These are phyloP conservation scores for Cryptosporidium parvum DNA, from an alignment of 169 alveolate genomes.

Conservation along the genomic window DNA sequence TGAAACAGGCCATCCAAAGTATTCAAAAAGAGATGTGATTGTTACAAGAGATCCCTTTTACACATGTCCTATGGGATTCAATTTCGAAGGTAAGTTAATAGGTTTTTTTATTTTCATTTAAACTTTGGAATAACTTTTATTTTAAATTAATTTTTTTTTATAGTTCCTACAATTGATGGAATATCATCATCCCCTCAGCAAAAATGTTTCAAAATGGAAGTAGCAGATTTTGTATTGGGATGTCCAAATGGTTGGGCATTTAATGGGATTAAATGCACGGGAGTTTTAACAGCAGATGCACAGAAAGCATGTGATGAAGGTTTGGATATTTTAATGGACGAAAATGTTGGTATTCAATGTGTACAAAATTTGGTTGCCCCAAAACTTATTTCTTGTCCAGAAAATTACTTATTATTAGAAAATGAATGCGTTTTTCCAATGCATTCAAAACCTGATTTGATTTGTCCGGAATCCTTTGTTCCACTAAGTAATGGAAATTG, in stretches of 20 bases:
- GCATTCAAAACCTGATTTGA: constrained; percentile 69
- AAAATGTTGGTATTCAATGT: constrained; percentile 49
- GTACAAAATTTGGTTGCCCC: constrained; percentile 66
- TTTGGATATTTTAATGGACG: constrained; percentile 55
- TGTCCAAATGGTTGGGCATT: constrained; percentile 76
- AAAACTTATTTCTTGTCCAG: constrained; percentile 63
- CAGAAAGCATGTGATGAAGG: constrained; percentile 76
- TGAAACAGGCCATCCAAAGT: constrained; percentile 62
- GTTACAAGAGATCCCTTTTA: constrained; percentile 73
- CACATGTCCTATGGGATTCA: constrained; percentile 75
- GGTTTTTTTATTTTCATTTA: not conserved
- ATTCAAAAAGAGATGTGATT: constrained; percentile 60
- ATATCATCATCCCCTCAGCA: constrained; percentile 64
- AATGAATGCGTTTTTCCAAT: constrained; percentile 72
- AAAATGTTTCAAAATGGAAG: constrained; percentile 67
- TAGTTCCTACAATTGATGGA: constrained; percentile 70
- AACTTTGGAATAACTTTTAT: not conserved
- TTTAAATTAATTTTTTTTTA: not conserved
- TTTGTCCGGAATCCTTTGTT: constrained; percentile 64
- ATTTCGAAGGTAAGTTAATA: constrained; percentile 63
- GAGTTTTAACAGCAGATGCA: constrained; percentile 61
- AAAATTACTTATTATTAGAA: constrained; percentile 43
- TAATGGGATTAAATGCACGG: constrained; percentile 69
- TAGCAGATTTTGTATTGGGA: constrained; percentile 71
- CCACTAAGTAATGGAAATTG: constrained; percentile 69